Evolutionary conservation across 169 alveolate genomes (phyloP), one percentile per base, ranked within the genome.

Genomic region (Toxoplasma gondii): DNA sequence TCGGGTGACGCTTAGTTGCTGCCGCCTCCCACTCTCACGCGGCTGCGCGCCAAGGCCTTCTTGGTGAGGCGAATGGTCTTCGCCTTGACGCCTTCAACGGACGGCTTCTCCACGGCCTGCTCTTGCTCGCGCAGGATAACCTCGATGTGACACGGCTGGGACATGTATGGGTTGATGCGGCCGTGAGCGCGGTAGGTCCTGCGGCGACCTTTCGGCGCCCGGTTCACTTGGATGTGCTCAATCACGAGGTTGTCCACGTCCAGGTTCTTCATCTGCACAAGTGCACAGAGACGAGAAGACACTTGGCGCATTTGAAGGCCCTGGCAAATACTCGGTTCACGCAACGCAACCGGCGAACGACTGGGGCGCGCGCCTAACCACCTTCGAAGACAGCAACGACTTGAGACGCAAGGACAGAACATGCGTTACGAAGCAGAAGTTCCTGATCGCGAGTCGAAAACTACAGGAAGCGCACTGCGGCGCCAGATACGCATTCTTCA

Each of bases 121-220:
- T 96, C 97, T 54, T 97, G 94, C 96, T 98, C 99, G 67, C 96
- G 97, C 64, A 98, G 98, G 88, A 98, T 97, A 74, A 98, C 92
- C 96, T 98, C 98, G 90, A 98, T 96, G 95, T 98, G 98, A 95
- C 99, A 98, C 10, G 99, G 99, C 69, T 96, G 97, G 67, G 98
- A 97, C 96, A 98, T 98, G 96, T 95, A 98, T 31, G 99, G 83
- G 88, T 97, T 98, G 96, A 99, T 99, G 95, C 99, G 98, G 69
- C 99, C 99, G 95, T 99, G 99, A 38, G 99, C 99, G 94, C 99
- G 98, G 98, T 97, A 99, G 45, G 99, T 98, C 96, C 99, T 98
- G 97, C 99, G 98, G 97, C 99, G 98, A 58, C 99, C 99, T 90
- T 97, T 97, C 88, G 98, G 98, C 24, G 99, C 99, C 95, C 99